Conservation (phyloP, 306 rosid genomes). For the Rubus parviflorus region DNA sequence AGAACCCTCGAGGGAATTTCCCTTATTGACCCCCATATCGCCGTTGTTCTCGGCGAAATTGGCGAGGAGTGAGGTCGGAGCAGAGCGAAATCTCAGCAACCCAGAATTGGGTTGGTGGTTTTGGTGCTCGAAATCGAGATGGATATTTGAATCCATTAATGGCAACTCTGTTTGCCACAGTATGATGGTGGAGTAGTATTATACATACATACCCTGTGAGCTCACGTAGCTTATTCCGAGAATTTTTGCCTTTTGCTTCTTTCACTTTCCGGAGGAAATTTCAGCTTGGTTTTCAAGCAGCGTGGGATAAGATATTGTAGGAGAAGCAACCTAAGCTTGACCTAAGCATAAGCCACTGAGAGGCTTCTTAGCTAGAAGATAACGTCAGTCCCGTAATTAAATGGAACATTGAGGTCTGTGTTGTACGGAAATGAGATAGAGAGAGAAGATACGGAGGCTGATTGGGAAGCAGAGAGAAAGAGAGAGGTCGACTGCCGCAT, state of each 20-base stretch:
- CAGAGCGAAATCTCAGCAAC: constrained; percentile 71
- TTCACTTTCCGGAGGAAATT: constrained; percentile 20
- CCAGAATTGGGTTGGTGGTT: constrained; percentile 57
- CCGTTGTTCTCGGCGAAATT: constrained; percentile 32
- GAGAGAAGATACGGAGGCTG: constrained; percentile 11
- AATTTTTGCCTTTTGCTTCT: constrained; percentile 21
- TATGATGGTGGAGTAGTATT: constrained; percentile 30
- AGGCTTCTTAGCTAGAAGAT: constrained; percentile 20
- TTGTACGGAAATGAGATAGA: constrained; percentile 22
- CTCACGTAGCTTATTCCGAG: constrained; percentile 33
- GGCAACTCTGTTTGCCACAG: constrained; percentile 1
- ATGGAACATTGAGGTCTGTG: constrained; percentile 31
- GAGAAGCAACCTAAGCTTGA: constrained; percentile 50
- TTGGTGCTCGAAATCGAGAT: constrained; percentile 34
- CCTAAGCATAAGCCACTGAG: constrained; percentile 21
- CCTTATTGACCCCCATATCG: constrained; percentile 24
- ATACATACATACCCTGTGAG: constrained; percentile 21
- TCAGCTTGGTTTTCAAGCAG: constrained; percentile 70
- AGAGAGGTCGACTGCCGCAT: constrained; percentile 24
- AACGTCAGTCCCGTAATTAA: constrained; percentile 27
- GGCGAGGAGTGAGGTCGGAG: constrained; percentile 52
- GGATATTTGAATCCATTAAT: constrained; percentile 61
- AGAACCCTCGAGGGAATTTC: constrained; percentile 12
- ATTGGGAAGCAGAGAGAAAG: not conserved
- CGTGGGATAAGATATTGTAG: constrained; percentile 80